Base-by-base conservation (phyloP, 2,329 filamentous ascomycete genomes). In the Nakataea oryzae region DNA sequence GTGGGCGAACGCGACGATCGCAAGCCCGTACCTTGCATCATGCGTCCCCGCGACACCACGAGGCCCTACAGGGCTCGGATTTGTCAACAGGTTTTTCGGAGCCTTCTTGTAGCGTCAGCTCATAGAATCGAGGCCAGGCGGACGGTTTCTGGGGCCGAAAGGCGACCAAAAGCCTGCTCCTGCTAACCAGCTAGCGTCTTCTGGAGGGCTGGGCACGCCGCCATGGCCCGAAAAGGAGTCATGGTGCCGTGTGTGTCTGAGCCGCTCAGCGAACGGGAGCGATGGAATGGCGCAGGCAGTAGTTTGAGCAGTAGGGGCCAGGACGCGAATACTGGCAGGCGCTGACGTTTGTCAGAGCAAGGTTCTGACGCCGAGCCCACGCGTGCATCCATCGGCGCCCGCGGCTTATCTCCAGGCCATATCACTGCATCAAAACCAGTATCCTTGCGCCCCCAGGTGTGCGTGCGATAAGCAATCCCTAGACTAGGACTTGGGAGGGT, bases 21-120 rank as follows among this genome's bases (percentile, higher is more conserved):
- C 14, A 17, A 27, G 32, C 58, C 17, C 58, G 58, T 59, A 59
- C 58, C 58, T 59, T 59, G 58, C 58, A 59, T 59, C 47, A 59
- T 59, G 58, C 58, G 30, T 24, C 58, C 58, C 26, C n/a, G 32
- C 17, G 58, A n/a, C 21, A 3, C 41, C 41, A 50, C 41, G 41
- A 17, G 41, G 17, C 41, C 21, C 24, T 50, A 7, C 41, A 24
- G 41, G 41, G 24, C 41, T 50, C 41, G 41, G 41, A 50, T 50
- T 50, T 50, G 41, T 50, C 41, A 50, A 50, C 21, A 50, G 21
- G 21, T 50, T 50, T 50, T 50, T 6, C 41, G 21, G 14, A 47
- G 14, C 34, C 8, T 17, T 21, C 1, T 11, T 5, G 30, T 30
- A 30, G 30, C 8, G 21, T 9, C 11, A n/a, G 41, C 24, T 50